phyloP scores from a whole-genome alignment of 2,329 filamentous ascomycete species.

The Trichoderma koningiopsis region DNA sequence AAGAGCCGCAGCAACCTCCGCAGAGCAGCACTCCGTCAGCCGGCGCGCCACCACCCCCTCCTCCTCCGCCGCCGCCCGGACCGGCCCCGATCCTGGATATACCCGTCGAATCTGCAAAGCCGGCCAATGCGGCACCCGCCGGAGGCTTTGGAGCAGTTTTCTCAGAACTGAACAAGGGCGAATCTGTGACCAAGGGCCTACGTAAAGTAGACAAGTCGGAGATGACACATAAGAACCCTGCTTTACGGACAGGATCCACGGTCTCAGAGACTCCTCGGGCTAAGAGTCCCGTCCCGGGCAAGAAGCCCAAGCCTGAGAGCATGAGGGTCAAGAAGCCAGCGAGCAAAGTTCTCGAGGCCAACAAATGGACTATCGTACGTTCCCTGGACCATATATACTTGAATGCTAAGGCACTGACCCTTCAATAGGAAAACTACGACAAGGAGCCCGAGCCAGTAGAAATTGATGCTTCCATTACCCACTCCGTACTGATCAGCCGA shows the following conservation, averaged over 20 bases:
- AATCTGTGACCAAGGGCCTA: constrained; percentile 82
- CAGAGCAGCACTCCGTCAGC: constrained; percentile 49
- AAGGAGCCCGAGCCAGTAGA: constrained; percentile 72
- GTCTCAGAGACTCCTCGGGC: constrained; percentile 66
- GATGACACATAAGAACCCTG: constrained; percentile 99
- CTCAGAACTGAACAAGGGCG: constrained; percentile 84
- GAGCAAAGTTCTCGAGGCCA: constrained; percentile 77
- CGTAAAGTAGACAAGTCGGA: constrained; percentile 93
- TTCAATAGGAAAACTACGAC: constrained; percentile 81
- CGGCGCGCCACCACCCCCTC: constrained; percentile 57
- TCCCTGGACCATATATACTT: background rate
- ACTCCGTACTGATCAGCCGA: constrained; percentile 88
- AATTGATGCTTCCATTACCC: constrained; percentile 77
- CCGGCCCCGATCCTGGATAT: constrained; percentile 68
- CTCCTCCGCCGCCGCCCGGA: constrained; percentile 70
- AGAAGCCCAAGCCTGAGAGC: constrained; percentile 83
- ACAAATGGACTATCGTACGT: constrained; percentile 87
- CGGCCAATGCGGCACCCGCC: constrained; percentile 33
- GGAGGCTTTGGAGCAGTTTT: constrained; percentile 85
- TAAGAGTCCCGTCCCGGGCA: constrained; percentile 86
- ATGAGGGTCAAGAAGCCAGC: constrained; percentile 83
- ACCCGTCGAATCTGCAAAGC: constrained; percentile 43
- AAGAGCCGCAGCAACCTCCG: background rate
- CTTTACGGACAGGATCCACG: constrained; percentile 71
- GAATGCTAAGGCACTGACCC: constrained; percentile 17